phyloP scores from a whole-genome alignment of 2,329 filamentous ascomycete genomes.

The Cladosporium velox region DNA sequence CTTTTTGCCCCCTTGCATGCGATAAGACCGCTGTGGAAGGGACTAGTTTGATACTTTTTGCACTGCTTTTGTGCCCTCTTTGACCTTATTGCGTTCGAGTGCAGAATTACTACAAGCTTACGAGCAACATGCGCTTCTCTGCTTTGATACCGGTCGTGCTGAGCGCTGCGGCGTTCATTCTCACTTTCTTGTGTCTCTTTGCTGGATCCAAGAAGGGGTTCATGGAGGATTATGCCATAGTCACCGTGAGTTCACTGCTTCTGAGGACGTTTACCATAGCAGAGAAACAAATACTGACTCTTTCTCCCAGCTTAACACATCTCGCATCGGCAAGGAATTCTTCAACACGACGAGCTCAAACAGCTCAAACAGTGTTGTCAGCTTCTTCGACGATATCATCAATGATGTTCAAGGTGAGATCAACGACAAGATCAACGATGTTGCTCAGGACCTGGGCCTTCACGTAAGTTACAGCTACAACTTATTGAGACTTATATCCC shows the following conservation, averaged over 20 bases:
- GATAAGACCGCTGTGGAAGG: background rate
- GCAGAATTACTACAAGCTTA: background rate
- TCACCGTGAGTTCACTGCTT: constrained; percentile 50
- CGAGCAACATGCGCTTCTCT: constrained; percentile 28
- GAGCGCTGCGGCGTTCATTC: constrained; percentile 56
- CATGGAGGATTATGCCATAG: constrained; percentile 58
- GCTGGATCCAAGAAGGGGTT: constrained; percentile 58
- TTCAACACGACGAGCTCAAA: constrained; percentile 30
- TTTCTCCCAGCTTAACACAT: constrained; percentile 55
- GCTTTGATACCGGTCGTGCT: constrained; percentile 36
- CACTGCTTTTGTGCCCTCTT: background rate
- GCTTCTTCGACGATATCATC: constrained; percentile 36
- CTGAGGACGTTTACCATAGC: background rate
- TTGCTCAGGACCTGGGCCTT: constrained; percentile 54
- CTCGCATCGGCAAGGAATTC: constrained; percentile 49
- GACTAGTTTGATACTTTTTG: background rate
- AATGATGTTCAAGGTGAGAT: constrained; percentile 43
- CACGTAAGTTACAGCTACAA: constrained; percentile 31
- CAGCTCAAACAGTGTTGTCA: constrained; percentile 32
- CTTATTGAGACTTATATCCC: too few relatives aligned
- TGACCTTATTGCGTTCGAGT: background rate
- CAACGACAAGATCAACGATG: constrained; percentile 43
- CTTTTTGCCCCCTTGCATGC: constrained; percentile 1
- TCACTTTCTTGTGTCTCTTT: constrained; percentile 62
- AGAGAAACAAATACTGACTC: background rate